Evolutionary conservation across 1,139 yeast species (phyloP), one percentile per base, ranked within the genome.

Genomic region (Geotrichum siamense): DNA sequence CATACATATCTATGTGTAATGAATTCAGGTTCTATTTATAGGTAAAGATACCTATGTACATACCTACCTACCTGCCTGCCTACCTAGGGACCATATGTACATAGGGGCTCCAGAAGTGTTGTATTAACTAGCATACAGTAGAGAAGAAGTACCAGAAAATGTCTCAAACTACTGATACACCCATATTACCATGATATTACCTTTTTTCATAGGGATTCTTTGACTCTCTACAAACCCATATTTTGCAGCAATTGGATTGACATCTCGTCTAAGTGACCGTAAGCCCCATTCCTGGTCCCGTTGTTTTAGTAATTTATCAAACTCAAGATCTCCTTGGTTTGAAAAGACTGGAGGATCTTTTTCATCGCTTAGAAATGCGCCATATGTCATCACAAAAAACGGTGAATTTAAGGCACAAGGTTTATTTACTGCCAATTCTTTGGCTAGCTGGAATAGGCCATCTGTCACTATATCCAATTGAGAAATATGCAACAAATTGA

Each of bases 401-500:
- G 32, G 34, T 3, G 28, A 12, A 17, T 17, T 17, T 19, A 9
- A 17, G 4, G 37, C 32, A 8, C 23, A 15, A 13, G 21, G 21
- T 23, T n/a, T 35, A 12, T 21, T 20, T 17, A n/a, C 17, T n/a
- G 33, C 27, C 16, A 28, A n/a, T 15, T 15, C 29, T 15, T 16
- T n/a, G 34, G 39, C 38, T 29, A 36, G 37, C 13, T 23, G 3
- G n/a, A 41, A 41, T 5, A 41, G 33, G 12, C 28, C 38, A 5
- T 15, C 13, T 5, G 39, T 41, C 21, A 36, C 34, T 2, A 25
- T 25, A 12, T 20, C 15, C 5, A 38, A 16, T 8, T 38, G 39
- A 2, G 44, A 35, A 5, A 41, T 41, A 23, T 41, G 44, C 31
- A 41, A 16, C 5, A 41, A 27, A 21, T 41, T 41, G 27, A 41